phyloP scores from a whole-genome alignment of 768 basidiomycete genomes.

The Boletus rex-veris region DNA sequence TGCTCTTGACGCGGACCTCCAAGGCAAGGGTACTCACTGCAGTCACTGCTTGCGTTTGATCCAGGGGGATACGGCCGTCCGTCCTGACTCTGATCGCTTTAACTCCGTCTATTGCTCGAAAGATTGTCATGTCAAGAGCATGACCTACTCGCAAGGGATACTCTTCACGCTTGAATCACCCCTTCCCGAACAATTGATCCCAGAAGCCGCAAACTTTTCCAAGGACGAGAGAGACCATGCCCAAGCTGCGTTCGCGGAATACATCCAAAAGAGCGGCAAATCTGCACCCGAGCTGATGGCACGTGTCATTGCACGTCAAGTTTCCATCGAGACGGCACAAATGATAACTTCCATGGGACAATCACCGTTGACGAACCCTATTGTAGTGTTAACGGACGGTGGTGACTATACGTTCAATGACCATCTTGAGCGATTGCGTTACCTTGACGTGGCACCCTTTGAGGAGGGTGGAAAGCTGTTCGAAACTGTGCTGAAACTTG shows the following conservation, averaged over 20 bases:
- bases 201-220: constrained; percentile 30
- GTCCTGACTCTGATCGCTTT: constrained; percentile 49
- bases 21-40: constrained; percentile 65
- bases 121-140: constrained; percentile 55
- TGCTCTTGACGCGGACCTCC: constrained; percentile 68
- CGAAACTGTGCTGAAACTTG: constrained; percentile 51
- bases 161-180: constrained; percentile 68
- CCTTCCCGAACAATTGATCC: constrained; percentile 44
- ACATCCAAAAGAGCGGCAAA: constrained; percentile 47
- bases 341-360: constrained; percentile 35
- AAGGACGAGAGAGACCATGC: constrained; percentile 50
- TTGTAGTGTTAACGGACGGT: constrained; percentile 36
- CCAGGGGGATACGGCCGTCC: constrained; percentile 42
- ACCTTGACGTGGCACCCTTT: constrained; percentile 50
- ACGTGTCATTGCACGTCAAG: constrained; percentile 69
- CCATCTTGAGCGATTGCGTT: constrained; percentile 74
- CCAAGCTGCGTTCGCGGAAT: constrained; percentile 56
- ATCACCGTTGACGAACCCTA: constrained; percentile 8
- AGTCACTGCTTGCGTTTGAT: constrained; percentile 68
- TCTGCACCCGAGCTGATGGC: constrained; percentile 58
- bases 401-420: constrained; percentile 65
- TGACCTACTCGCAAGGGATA: constrained; percentile 59
- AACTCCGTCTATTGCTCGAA: constrained; percentile 69
- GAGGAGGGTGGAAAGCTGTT: constrained; percentile 51
- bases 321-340: constrained; percentile 61